A percentile compares a stretch with the other conserved stretches of the same genome.
phyloP scores from a whole-genome alignment of 495 filamentous ascomycete genomes.

The Trichoderma erinaceum region DNA sequence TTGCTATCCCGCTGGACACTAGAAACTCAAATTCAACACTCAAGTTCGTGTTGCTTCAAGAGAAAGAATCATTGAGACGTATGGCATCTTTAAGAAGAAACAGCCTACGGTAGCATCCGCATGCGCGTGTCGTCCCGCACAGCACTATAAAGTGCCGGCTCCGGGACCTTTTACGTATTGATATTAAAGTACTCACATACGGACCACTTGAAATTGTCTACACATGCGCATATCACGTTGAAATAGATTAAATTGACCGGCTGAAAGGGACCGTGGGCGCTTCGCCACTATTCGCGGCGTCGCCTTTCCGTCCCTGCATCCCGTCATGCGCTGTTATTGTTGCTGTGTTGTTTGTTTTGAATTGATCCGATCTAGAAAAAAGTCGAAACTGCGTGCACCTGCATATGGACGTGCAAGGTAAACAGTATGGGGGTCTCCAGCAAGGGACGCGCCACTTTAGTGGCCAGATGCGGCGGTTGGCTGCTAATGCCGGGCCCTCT shows the following conservation, averaged over 20 bases:
- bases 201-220: too few relatives aligned
- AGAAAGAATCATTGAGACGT: too few relatives aligned
- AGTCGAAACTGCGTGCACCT: not conserved
- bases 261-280: not conserved
- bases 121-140: too few relatives aligned
- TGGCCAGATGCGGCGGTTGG: slow-evolving; percentile 6
- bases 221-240: not conserved
- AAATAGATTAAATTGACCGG: not conserved
- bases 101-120: too few relatives aligned
- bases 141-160: too few relatives aligned
- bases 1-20: too few relatives aligned
- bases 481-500: not conserved
- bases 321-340: not conserved
- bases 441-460: not conserved
- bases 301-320: not conserved
- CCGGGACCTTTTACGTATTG: too few relatives aligned
- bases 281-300: not conserved
- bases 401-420: not conserved
- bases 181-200: too few relatives aligned
- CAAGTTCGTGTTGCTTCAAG: too few relatives aligned
- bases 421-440: not conserved
- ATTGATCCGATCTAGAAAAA: not conserved
- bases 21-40: too few relatives aligned
- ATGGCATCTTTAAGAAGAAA: too few relatives aligned
- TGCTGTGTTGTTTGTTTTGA: slow-evolving; percentile 4